Base-by-base conservation (phyloP, 805 yeast genomes). In the Danielia oregonensis region DNA sequence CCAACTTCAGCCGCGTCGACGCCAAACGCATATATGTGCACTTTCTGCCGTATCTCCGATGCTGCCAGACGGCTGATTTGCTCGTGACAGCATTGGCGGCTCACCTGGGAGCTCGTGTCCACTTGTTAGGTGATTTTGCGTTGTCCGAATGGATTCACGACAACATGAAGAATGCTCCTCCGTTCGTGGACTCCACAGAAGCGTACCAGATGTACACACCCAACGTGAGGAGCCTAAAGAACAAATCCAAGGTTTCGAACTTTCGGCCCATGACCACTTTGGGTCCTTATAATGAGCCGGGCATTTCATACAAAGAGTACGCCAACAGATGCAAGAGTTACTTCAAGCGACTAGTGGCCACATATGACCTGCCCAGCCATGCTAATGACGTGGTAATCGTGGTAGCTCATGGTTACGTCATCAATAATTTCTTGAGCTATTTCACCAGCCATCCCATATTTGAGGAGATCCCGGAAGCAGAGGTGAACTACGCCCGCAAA, bases 121-220 rank as follows among this genome's bases (percentile, higher is more conserved):
- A 61, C 39, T 51, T 67, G 18, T 46, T 65, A 33, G 65, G 71
- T 8, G 73, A 67, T 43, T 67, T 67, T 56, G 73, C 72, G 9
- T 46, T 67, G 12, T 57, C 65, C 28, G 73, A 67, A 41, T 67
- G 73, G 73, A 54, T 67, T 43, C 73, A 67, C 39, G 72, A 67
- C 31, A 55, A 57, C 24, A 65, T 66, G 72, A 51, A 45, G 33
- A 54, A 63, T 32, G 59, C 65, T 41, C 70, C 72, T 8, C 72
- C 71, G 4, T 64, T 62, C 39, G 39, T 46, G 24, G 73, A 67
- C 48, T 60, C 68, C 33, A 62, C 63, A 34, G 71, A 67, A 44
- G 73, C 71, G 3, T 67, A 67, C 46, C 61, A 64, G 37, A 63
- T 67, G 70, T 67, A 65, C 37, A 66, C 69, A 5, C 70, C 72